A percentile compares a stretch with the other conserved stretches of the same genome.
Evolutionary conservation across 257 asterid species (phyloP).

Genomic region (Fraxinus pennsylvanica): DNA sequence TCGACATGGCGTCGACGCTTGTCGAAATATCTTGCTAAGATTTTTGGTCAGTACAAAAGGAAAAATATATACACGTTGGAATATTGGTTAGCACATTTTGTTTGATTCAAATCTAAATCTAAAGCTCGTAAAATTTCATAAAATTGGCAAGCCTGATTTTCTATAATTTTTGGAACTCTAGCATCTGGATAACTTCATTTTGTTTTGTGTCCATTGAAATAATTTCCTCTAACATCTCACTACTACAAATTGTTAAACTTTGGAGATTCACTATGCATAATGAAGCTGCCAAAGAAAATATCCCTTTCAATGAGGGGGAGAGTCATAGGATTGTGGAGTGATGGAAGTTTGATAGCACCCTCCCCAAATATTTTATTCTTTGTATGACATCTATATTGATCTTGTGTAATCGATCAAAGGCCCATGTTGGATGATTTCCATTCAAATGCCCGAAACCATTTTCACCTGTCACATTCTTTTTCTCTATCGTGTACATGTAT

Average conservation of each 20-base stretch:
- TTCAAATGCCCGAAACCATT: neutral
- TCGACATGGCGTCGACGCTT: no score
- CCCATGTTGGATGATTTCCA: neutral
- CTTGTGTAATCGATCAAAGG: slow-evolving; percentile 9
- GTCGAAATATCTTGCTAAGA: no score
- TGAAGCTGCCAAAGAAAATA: neutral
- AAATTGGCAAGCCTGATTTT: no score
- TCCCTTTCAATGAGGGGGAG: neutral
- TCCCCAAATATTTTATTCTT: slow-evolving; percentile 4
- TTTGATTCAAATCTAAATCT: no score
- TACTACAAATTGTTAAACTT: neutral
- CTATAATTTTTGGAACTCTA: neutral
- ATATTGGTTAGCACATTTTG: no score
- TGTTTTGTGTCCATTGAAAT: neutral
- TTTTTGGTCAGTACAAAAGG: no score
- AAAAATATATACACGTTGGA: no score
- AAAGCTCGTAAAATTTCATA: no score
- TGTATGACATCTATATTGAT: neutral
- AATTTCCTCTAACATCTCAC: slow-evolving; percentile 9
- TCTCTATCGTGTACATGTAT: no score
- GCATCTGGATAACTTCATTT: neutral
- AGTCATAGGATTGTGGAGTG: slow-evolving; percentile 10
- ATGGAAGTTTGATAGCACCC: slow-evolving; percentile 8
- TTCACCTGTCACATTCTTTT: neutral
- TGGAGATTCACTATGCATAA: slow-evolving; percentile 7